Percentiles rank a stretch among this genome's conserved stretches.
These are phyloP conservation scores for Triticum dicoccoides DNA, from an alignment of 176 grass and related monocot genomes.

Conservation along the genomic window DNA sequence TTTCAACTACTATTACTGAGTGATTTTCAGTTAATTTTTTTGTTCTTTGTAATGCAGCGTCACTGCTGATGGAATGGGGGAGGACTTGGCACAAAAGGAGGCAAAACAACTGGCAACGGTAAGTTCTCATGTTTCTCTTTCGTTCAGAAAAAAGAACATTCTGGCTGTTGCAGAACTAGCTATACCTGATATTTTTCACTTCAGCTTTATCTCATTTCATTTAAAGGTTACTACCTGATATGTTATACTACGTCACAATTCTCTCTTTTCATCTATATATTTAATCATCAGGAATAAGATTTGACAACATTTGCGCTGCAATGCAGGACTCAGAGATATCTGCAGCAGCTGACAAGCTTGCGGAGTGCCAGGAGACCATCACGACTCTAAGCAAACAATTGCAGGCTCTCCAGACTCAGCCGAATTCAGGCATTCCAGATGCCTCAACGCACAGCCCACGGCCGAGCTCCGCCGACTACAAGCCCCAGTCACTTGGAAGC, in stretches of 20 bases:
- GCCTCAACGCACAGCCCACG: not conserved
- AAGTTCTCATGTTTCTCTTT: slow-evolving; percentile 29
- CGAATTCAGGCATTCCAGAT: slow-evolving; percentile 15
- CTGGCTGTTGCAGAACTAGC: not conserved
- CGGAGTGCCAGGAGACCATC: slow-evolving; percentile 72
- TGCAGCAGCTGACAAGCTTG: slow-evolving; percentile 60
- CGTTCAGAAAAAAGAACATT: not conserved
- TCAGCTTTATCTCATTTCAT: not conserved
- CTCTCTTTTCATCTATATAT: too few relatives aligned
- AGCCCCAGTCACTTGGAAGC: slow-evolving; percentile 40
- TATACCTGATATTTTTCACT: not conserved
- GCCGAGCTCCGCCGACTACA: slow-evolving; percentile 32
- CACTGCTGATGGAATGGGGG: slow-evolving; percentile 31
- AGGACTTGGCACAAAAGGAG: slow-evolving; percentile 23
- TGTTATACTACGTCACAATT: too few relatives aligned
- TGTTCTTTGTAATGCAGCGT: slow-evolving; percentile 26
- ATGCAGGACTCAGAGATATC: slow-evolving; percentile 52
- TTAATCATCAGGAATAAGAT: not conserved
- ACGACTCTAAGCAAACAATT: slow-evolving; percentile 58
- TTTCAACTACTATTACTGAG: not conserved
- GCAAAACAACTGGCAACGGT: slow-evolving; percentile 50
- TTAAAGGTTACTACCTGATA: too few relatives aligned
- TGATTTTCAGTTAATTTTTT: not conserved
- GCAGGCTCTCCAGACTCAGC: slow-evolving; percentile 44
- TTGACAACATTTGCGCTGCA: not conserved